Evolutionary conservation across 225 moss, liverwort and hornwort species (phyloP).

Genomic region (Polytrichum formosum): DNA sequence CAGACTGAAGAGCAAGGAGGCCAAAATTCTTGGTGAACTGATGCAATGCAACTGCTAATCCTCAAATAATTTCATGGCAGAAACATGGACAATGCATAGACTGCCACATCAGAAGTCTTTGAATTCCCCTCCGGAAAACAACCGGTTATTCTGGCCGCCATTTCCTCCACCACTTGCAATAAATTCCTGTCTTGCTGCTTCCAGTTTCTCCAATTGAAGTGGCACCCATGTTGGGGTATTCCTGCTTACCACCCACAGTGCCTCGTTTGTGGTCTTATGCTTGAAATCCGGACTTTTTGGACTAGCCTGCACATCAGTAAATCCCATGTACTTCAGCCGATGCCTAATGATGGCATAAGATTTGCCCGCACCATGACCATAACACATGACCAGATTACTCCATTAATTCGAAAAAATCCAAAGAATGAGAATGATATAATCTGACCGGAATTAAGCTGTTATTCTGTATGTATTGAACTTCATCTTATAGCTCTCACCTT

Average conservation of each 20-base stretch:
- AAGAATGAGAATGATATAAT: background rate
- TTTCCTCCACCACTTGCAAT: conserved; percentile 32
- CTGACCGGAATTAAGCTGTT: background rate
- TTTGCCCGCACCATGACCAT: too few species aligned
- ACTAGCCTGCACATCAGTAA: conserved; percentile 57
- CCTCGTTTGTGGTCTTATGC: conserved; percentile 87
- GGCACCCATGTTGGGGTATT: conserved; percentile 83
- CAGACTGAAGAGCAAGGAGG: too few species aligned
- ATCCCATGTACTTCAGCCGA: conserved; percentile 7
- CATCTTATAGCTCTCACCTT: conserved; percentile 47
- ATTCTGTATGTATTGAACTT: too few species aligned
- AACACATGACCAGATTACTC: too few species aligned
- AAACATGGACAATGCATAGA: too few species aligned
- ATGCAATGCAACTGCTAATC: too few species aligned
- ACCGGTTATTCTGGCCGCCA: conserved; percentile 26
- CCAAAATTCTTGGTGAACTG: too few species aligned
- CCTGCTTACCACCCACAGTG: conserved; percentile 72
- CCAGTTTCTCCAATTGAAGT: conserved; percentile 62
- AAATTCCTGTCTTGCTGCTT: conserved; percentile 39
- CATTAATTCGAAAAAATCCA: too few species aligned
- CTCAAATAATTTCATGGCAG: too few species aligned
- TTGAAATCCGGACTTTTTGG: conserved; percentile 88
- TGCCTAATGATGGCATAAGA: background rate
- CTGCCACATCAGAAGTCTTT: conserved; percentile 32
- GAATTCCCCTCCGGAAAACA: conserved; percentile 30